Evolutionary conservation across 2,329 filamentous ascomycete species (phyloP).

Genomic region (Penicillium sp.): DNA sequence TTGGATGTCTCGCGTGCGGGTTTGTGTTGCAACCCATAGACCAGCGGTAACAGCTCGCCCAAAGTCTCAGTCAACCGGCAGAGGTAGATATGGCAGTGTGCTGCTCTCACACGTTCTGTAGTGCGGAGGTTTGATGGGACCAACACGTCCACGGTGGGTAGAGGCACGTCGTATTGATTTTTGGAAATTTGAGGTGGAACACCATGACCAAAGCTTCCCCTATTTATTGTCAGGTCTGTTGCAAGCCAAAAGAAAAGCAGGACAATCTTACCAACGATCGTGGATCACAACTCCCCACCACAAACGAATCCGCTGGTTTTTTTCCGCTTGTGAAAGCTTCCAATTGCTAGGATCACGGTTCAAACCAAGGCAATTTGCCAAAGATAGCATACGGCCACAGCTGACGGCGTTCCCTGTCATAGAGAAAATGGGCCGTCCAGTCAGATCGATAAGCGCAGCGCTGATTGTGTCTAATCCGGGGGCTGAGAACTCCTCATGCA

Average conservation of each 20-base stretch:
- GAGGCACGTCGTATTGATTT: constrained; percentile 55
- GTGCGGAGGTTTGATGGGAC: constrained; percentile 34
- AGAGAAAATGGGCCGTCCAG: constrained; percentile 58
- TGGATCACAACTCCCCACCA: constrained; percentile 59
- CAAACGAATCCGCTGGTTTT: constrained; percentile 49
- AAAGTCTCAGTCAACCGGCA: constrained; percentile 50
- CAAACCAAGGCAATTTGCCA: constrained; percentile 55
- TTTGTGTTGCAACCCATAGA: constrained; percentile 45
- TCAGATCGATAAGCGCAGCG: constrained; percentile 57
- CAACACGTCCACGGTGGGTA: constrained; percentile 47
- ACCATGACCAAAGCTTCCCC: constrained; percentile 56
- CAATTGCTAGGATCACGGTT: constrained; percentile 55
- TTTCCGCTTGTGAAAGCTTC: constrained; percentile 51
- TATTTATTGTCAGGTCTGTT: constrained; percentile 21
- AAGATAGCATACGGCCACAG: constrained; percentile 51
- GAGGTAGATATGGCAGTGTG: constrained; percentile 52
- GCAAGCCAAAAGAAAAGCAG: background rate
- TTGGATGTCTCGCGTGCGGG: constrained; percentile 44
- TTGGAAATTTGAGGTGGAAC: constrained; percentile 53
- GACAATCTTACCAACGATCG: constrained; percentile 47
- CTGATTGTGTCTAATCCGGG: constrained; percentile 59
- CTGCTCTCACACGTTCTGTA: constrained; percentile 44
- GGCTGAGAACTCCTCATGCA: constrained; percentile 59
- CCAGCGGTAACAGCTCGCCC: constrained; percentile 45
- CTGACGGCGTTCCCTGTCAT: constrained; percentile 58